phyloP scores from a whole-genome alignment of 106 monocot species.

The Dioscorea dumetorum region DNA sequence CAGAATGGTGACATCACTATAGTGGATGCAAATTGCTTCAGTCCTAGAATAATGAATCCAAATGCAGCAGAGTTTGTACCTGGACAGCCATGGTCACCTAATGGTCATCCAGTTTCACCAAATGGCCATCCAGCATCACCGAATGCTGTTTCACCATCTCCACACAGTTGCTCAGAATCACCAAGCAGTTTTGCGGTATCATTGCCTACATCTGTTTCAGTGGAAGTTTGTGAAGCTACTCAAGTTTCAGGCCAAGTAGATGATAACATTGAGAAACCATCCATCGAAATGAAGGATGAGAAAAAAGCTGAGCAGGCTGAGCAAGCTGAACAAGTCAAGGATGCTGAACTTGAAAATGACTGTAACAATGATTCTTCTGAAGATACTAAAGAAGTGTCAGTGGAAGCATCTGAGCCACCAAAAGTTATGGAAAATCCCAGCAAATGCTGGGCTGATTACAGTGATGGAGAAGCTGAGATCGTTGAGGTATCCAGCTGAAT shows the following conservation, averaged over 20 bases:
- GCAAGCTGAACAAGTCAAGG: slow-evolving; percentile 6
- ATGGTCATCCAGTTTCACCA: slow-evolving; percentile 35
- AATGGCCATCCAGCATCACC: slow-evolving; percentile 24
- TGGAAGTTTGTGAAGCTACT: slow-evolving; percentile 17
- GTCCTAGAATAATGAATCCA: slow-evolving; percentile 66
- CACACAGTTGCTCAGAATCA: slow-evolving; percentile 20
- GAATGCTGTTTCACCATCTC: slow-evolving; percentile 18
- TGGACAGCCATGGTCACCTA: slow-evolving; percentile 57
- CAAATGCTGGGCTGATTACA: slow-evolving; percentile 67
- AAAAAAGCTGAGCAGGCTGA: slow-evolving; percentile 8
- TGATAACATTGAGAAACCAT: slow-evolving; percentile 1
- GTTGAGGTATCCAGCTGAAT: slow-evolving; percentile 32
- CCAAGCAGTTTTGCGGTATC: slow-evolving; percentile 15
- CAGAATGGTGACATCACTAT: slow-evolving; percentile 31
- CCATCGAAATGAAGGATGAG: slow-evolving; percentile 3
- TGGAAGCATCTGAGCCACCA: slow-evolving; percentile 6
- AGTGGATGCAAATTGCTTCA: slow-evolving; percentile 25
- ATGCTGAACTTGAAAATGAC: slow-evolving; percentile 11
- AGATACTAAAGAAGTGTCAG: slow-evolving; percentile 1
- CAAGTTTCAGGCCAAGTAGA: slow-evolving; percentile 24
- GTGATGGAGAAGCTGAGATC: slow-evolving; percentile 55
- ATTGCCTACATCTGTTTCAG: slow-evolving; percentile 25
- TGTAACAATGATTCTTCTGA: slow-evolving; percentile 5
- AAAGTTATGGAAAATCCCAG: slow-evolving; percentile 13
- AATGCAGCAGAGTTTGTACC: slow-evolving; percentile 88